Evolutionary conservation across 2,329 filamentous ascomycete genomes (phyloP).

Genomic region (Ophiostoma novo-ulmi): DNA sequence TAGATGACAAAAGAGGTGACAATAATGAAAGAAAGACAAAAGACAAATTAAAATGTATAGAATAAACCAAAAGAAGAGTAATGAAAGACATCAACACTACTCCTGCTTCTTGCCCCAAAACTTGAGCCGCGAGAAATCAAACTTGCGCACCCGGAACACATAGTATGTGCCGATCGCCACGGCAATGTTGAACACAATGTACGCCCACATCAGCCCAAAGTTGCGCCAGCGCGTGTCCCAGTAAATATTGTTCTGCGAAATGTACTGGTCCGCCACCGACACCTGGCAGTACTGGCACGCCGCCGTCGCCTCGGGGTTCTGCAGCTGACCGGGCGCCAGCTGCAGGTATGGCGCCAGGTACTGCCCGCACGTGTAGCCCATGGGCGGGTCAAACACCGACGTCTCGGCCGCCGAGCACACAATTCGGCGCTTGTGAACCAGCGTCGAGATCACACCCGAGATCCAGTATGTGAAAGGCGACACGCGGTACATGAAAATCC

Average conservation of each 20-base stretch:
- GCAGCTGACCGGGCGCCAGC: slow-evolving; percentile 51
- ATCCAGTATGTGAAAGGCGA: slow-evolving; percentile 83
- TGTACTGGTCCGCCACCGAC: slow-evolving; percentile 56
- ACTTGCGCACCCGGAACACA: slow-evolving; percentile 22
- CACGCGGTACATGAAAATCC: slow-evolving; percentile 75
- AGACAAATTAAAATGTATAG: neutral
- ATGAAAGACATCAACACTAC: neutral
- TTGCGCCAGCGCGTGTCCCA: slow-evolving; percentile 61
- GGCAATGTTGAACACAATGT: slow-evolving; percentile 66
- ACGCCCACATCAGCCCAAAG: slow-evolving; percentile 65
- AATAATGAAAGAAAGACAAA: neutral
- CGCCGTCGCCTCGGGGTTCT: slow-evolving; percentile 52
- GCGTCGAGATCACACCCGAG: slow-evolving; percentile 63
- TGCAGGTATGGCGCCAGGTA: slow-evolving; percentile 57
- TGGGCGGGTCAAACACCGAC: slow-evolving; percentile 59
- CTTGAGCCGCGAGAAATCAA: slow-evolving; percentile 12
- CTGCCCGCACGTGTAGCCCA: slow-evolving; percentile 55
- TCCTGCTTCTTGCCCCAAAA: slow-evolving; percentile 19
- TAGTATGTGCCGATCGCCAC: slow-evolving; percentile 23
- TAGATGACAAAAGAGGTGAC: neutral
- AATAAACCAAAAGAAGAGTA: neutral
- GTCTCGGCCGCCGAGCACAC: slow-evolving; percentile 58
- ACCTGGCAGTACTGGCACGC: slow-evolving; percentile 65
- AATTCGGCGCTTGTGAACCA: slow-evolving; percentile 61
- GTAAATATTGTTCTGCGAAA: slow-evolving; percentile 43